phyloP scores from a whole-genome alignment of 805 yeast species.

The Wickerhamomyces subpelliculosus region DNA sequence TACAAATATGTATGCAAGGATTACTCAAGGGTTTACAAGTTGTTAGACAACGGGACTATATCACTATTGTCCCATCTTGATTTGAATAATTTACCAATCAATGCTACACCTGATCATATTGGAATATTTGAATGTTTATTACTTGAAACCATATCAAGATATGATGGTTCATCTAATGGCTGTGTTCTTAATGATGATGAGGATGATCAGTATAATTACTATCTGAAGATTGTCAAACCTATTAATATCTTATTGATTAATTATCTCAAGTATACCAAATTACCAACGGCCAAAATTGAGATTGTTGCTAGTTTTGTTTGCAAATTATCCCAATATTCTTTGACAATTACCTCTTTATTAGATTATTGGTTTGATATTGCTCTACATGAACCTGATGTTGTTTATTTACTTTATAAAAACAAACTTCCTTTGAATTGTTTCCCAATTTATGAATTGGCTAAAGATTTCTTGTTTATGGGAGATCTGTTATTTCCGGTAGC shows the following conservation, averaged over 20 bases:
- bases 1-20: not conserved
- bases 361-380: slow-evolving; percentile 13
- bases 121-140: not conserved
- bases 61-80: not conserved
- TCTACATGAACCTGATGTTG: slow-evolving; percentile 11
- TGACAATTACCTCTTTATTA: slow-evolving; percentile 11
- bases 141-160: slow-evolving; percentile 3
- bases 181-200: slow-evolving; percentile 2
- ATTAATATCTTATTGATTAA: slow-evolving; percentile 12
- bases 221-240: slow-evolving; percentile 5
- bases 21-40: not conserved
- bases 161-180: slow-evolving; percentile 9
- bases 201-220: no score
- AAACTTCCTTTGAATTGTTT: slow-evolving; percentile 6
- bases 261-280: slow-evolving; percentile 3
- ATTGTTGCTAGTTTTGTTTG: slow-evolving; percentile 6
- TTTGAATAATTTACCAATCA: not conserved
- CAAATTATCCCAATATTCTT: slow-evolving; percentile 9
- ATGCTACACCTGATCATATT: not conserved
- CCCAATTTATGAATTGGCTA: slow-evolving; percentile 20
- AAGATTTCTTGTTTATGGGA: slow-evolving; percentile 16
- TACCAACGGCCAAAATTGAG: slow-evolving; percentile 1
- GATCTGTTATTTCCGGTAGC: slow-evolving; percentile 4
- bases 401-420: slow-evolving; percentile 4
- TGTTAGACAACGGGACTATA: not conserved